Evolutionary conservation across 345 rosid species (phyloP).

Genomic region (Populus davidiana): DNA sequence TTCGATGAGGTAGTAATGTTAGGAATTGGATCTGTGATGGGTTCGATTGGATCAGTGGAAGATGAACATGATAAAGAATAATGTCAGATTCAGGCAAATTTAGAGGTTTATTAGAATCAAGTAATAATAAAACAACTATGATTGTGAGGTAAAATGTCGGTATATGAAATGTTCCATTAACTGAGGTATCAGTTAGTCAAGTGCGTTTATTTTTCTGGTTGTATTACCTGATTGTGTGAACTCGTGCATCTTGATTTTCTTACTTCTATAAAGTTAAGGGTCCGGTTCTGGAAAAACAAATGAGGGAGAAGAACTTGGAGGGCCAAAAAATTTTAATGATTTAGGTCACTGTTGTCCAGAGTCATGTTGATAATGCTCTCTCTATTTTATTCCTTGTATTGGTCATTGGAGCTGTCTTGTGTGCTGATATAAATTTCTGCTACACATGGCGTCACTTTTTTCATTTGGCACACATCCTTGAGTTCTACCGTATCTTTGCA

Average conservation of each 20-base stretch:
- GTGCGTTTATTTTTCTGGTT: background rate
- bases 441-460: background rate
- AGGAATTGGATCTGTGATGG: background rate
- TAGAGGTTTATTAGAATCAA: background rate
- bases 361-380: background rate
- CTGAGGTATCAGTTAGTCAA: background rate
- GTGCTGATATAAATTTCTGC: background rate
- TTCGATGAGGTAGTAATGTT: background rate
- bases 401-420: background rate
- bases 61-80: background rate
- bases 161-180: background rate
- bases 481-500: background rate
- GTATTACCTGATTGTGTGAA: background rate
- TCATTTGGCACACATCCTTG: background rate
- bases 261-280: background rate
- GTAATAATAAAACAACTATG: background rate
- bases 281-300: background rate
- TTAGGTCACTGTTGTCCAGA: background rate
- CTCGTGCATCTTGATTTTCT: background rate
- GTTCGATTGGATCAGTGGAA: background rate
- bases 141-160: background rate
- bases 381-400: background rate
- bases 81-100: background rate
- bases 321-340: background rate
- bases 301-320: background rate